These are phyloP conservation scores for Rosa rugosa DNA, from an alignment of 306 rosid genomes.

Conservation along the genomic window DNA sequence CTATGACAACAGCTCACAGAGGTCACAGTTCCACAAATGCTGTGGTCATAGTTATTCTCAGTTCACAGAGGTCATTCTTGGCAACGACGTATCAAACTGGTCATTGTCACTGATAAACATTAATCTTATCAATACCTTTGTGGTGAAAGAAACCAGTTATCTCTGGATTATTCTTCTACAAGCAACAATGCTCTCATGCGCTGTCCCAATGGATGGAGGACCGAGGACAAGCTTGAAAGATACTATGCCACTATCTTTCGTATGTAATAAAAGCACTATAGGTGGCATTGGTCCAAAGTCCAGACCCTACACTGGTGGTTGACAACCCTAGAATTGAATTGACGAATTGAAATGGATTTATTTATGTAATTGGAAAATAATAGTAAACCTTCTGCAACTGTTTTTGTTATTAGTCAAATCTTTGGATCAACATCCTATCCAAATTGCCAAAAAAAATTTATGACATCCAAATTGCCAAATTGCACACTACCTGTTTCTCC, in stretches of 20 bases:
- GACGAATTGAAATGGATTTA: constrained; percentile 5
- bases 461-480: constrained; percentile 20
- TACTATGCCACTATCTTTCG: constrained; percentile 3
- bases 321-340: constrained; percentile 14
- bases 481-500: background rate
- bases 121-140: background rate
- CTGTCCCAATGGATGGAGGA: constrained; percentile 12
- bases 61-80: background rate
- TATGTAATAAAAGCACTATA: background rate
- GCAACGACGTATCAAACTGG: background rate
- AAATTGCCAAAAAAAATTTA: constrained; percentile 6
- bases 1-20: background rate
- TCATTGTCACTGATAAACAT: background rate
- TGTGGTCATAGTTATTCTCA: no score
- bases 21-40: background rate
- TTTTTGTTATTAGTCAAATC: background rate
- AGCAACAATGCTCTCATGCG: constrained; percentile 18
- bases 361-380: background rate
- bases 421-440: constrained; percentile 15
- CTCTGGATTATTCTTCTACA: constrained; percentile 19
- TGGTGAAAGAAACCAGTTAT: constrained; percentile 20
- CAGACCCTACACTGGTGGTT: background rate
- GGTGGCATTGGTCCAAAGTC: constrained; percentile 14
- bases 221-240: constrained; percentile 17
- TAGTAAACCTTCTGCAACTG: background rate